phyloP scores from a whole-genome alignment of 108 stramenopile species.

The Cylindrotheca closterium region DNA sequence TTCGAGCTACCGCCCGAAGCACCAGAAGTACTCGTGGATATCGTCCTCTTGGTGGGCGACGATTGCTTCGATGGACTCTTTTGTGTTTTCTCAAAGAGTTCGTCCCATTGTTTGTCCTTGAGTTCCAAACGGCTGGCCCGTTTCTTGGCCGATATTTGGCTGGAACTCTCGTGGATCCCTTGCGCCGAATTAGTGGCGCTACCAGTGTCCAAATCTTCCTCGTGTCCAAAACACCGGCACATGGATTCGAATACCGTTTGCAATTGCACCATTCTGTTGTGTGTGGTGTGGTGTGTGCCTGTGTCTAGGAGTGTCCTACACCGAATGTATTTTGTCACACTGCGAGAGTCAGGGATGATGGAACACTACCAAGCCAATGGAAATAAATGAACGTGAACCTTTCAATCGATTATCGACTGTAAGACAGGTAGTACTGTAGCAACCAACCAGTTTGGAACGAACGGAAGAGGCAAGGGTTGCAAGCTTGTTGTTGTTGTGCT shows the following conservation, averaged over 20 bases:
- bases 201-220: not conserved
- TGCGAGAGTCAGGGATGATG: too few species aligned
- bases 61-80: not conserved
- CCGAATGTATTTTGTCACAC: too few species aligned
- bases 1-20: not conserved
- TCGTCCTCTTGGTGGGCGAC: not conserved
- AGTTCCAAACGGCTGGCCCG: constrained; percentile 41
- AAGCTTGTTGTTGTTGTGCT: too few species aligned
- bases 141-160: constrained; percentile 21
- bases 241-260: constrained; percentile 37
- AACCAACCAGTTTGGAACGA: too few species aligned
- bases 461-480: too few species aligned
- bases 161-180: not conserved
- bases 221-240: constrained; percentile 39
- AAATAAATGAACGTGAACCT: too few species aligned
- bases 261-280: constrained; percentile 15
- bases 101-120: constrained; percentile 45
- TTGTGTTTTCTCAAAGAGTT: constrained; percentile 35
- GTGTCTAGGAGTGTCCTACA: too few species aligned
- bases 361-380: too few species aligned
- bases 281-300: too few species aligned
- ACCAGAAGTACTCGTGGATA: not conserved
- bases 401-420: too few species aligned
- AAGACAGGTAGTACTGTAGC: too few species aligned
- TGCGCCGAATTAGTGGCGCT: not conserved